Conservation (phyloP, 768 basidiomycete genomes). For the Termitomyces sp. region DNA sequence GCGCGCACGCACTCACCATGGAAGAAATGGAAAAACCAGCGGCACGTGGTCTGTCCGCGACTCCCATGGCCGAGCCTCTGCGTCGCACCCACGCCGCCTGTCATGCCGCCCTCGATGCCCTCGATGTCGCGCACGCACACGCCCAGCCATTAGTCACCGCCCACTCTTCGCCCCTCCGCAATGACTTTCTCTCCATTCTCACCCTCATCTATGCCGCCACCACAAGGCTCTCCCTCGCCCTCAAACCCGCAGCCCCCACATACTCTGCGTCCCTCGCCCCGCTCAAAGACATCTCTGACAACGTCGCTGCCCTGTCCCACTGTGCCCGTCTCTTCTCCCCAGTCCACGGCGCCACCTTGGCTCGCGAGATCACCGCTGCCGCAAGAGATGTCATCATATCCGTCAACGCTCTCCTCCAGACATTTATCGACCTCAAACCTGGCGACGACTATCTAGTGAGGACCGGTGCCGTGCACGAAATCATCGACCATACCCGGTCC, state of each 20-base stretch:
- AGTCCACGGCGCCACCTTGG: constrained; percentile 41
- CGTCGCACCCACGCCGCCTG: constrained; percentile 30
- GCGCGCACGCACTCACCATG: constrained; percentile 7
- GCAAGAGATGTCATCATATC: constrained; percentile 38
- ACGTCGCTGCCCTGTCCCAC: constrained; percentile 44
- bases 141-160: too few species aligned
- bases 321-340: constrained; percentile 40
- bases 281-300: constrained; percentile 46
- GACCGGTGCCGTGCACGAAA: constrained; percentile 56
- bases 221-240: constrained; percentile 58
- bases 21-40: constrained; percentile 7
- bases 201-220: constrained; percentile 48
- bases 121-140: too few species aligned
- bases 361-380: constrained; percentile 35
- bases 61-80: constrained; percentile 17
- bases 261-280: constrained; percentile 45
- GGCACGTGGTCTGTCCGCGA: constrained; percentile 9
- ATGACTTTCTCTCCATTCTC: constrained; percentile 54
- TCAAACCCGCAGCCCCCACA: constrained; percentile 53
- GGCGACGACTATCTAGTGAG: constrained; percentile 48
- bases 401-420: constrained; percentile 36
- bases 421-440: constrained; percentile 30
- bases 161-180: too few species aligned
- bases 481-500: constrained; percentile 46
- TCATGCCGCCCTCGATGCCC: constrained; percentile 26